Conservation (phyloP, 2,329 filamentous ascomycete genomes). For the Xylariaceae sp. region DNA sequence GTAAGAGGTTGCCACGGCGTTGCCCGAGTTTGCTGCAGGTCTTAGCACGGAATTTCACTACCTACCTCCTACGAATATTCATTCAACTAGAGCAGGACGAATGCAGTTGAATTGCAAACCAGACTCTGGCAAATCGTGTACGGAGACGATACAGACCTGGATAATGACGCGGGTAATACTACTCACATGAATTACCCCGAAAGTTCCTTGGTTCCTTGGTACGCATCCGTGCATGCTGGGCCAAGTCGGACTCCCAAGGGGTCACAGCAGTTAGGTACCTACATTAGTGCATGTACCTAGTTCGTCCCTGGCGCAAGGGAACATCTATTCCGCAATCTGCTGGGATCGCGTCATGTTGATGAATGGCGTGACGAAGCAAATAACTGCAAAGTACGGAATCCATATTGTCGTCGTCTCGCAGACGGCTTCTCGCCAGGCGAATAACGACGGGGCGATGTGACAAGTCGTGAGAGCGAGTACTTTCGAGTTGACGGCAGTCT, state of each 20-base stretch:
- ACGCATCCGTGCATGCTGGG: background rate
- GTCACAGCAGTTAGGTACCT: background rate
- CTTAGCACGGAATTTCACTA: background rate
- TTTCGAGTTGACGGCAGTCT: too few species aligned
- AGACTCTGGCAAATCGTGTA: background rate
- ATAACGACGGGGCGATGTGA: background rate
- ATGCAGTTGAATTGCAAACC: background rate
- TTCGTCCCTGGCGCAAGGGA: background rate
- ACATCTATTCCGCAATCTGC: background rate
- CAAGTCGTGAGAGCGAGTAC: background rate
- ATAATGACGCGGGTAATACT: background rate
- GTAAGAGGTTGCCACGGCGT: background rate
- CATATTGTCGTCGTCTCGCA: too few species aligned
- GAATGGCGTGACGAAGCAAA: background rate
- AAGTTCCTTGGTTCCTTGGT: background rate
- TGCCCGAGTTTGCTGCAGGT: background rate
- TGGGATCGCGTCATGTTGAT: background rate
- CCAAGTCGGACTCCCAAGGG: background rate
- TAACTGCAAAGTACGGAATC: background rate
- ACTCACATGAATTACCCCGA: background rate
- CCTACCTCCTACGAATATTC: too few species aligned
- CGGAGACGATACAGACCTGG: background rate
- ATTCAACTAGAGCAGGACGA: background rate
- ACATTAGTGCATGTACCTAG: background rate
- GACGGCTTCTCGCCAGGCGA: too few species aligned